These are phyloP conservation scores for Triticum timopheevii DNA, from an alignment of 176 grass and related monocot genomes.

Conservation along the genomic window DNA sequence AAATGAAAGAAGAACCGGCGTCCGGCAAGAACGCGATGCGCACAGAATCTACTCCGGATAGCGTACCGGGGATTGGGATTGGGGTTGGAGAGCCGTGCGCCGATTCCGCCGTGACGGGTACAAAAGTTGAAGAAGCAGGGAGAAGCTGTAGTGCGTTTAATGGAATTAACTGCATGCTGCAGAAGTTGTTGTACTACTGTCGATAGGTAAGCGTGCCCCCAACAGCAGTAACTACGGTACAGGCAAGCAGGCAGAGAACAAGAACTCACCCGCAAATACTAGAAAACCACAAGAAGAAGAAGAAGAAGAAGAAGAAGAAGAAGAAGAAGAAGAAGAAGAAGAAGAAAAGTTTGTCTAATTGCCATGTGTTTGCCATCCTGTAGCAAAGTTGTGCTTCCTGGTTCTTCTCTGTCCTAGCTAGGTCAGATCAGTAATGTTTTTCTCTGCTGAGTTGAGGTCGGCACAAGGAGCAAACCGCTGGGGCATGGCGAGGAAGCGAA, in stretches of 20 bases:
- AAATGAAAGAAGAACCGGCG: neutral
- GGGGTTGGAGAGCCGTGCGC: neutral
- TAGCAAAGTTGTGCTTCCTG: neutral
- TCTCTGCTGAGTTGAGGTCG: neutral
- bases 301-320: neutral
- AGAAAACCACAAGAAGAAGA: neutral
- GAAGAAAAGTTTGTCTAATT: neutral
- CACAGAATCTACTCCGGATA: neutral
- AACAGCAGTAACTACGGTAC: slow-evolving; percentile 26
- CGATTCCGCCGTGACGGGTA: slow-evolving; percentile 8
- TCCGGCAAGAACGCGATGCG: neutral
- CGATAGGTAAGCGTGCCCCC: neutral
- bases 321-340: neutral
- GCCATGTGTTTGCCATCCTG: neutral
- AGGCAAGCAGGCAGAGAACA: slow-evolving; percentile 12
- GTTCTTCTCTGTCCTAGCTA: neutral
- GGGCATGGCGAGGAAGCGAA: neutral
- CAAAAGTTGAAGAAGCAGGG: slow-evolving; percentile 10
- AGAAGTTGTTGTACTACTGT: slow-evolving; percentile 8
- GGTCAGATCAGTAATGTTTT: slow-evolving; percentile 24
- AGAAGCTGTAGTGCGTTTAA: slow-evolving; percentile 9
- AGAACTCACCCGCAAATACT: neutral
- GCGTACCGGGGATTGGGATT: neutral
- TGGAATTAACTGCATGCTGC: slow-evolving; percentile 35
- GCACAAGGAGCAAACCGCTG: neutral